phyloP scores from a whole-genome alignment of 1,284 basidiomycete species.

The Rhizopogon parksii region DNA sequence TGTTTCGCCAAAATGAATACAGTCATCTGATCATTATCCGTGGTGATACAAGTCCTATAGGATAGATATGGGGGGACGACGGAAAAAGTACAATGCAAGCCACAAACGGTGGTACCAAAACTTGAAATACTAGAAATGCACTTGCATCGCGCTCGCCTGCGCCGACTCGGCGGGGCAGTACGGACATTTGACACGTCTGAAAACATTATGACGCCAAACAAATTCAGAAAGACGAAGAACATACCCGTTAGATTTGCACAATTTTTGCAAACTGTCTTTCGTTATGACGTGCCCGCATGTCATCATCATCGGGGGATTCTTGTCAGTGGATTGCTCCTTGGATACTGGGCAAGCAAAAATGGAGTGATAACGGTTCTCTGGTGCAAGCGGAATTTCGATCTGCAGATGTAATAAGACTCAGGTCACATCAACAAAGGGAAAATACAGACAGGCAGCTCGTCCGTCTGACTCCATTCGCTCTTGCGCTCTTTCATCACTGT shows the following conservation, averaged over 20 bases:
- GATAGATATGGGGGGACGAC: slow-evolving; percentile 7
- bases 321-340: slow-evolving; percentile 90
- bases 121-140: slow-evolving; percentile 54
- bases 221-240: slow-evolving; percentile 25
- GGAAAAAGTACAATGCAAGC: slow-evolving; percentile 1
- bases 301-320: slow-evolving; percentile 98
- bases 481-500: slow-evolving; percentile 89
- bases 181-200: slow-evolving; percentile 79
- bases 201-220: slow-evolving; percentile 1
- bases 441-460: slow-evolving; percentile 74
- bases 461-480: slow-evolving; percentile 83
- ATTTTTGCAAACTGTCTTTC: slow-evolving; percentile 79
- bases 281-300: slow-evolving; percentile 91
- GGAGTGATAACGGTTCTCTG: slow-evolving; percentile 89
- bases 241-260: slow-evolving; percentile 83
- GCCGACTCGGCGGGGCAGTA: slow-evolving; percentile 81
- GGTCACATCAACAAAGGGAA: background rate
- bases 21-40: background rate
- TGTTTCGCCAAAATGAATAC: background rate
- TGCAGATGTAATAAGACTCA: slow-evolving; percentile 28
- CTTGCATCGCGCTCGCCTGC: slow-evolving; percentile 51
- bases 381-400: slow-evolving; percentile 90
- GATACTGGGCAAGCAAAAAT: slow-evolving; percentile 97
- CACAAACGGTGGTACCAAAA: background rate
- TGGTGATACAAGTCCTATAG: slow-evolving; percentile 6